Evolutionary conservation across 768 basidiomycete species (phyloP).

Genomic region (Psilocybe subaeruginosa): DNA sequence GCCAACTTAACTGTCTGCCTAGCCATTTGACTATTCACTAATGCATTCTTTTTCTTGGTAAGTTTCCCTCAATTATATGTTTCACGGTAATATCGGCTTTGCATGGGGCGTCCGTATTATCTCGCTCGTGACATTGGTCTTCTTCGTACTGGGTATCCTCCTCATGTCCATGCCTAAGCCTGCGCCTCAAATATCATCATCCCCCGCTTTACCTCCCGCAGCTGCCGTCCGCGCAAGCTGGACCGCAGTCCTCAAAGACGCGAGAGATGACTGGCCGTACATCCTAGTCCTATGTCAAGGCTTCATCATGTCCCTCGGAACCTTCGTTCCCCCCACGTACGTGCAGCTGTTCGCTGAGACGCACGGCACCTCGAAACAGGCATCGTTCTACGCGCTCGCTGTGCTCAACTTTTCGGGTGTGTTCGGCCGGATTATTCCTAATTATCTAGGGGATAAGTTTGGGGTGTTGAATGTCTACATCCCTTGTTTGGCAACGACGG

Average conservation of each 20-base stretch:
- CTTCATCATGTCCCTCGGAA: slow-evolving; percentile 6
- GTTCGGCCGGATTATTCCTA: slow-evolving; percentile 33
- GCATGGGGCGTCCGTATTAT: slow-evolving; percentile 11
- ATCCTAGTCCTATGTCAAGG: slow-evolving; percentile 3
- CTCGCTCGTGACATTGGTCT: slow-evolving; percentile 6
- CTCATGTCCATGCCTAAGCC: slow-evolving; percentile 8
- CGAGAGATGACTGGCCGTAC: slow-evolving; percentile 3
- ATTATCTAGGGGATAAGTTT: slow-evolving; percentile 31
- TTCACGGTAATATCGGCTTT: slow-evolving; percentile 10
- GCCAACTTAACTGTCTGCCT: background rate
- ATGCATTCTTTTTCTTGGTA: background rate
- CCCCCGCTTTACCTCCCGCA: background rate
- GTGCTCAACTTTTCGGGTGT: slow-evolving; percentile 33
- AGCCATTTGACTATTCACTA: background rate
- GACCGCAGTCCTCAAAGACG: background rate
- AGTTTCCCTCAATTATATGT: slow-evolving; percentile 11
- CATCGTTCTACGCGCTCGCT: slow-evolving; percentile 27
- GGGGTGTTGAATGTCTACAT: slow-evolving; percentile 36
- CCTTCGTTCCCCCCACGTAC: slow-evolving; percentile 10
- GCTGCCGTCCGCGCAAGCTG: background rate
- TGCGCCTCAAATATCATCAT: background rate
- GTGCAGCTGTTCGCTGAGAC: slow-evolving; percentile 11
- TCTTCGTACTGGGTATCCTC: background rate
- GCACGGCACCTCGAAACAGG: background rate
- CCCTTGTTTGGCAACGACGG: slow-evolving; percentile 25